Conservation (phyloP, 2,329 filamentous ascomycete genomes). For the Aspergillus sp. region DNA sequence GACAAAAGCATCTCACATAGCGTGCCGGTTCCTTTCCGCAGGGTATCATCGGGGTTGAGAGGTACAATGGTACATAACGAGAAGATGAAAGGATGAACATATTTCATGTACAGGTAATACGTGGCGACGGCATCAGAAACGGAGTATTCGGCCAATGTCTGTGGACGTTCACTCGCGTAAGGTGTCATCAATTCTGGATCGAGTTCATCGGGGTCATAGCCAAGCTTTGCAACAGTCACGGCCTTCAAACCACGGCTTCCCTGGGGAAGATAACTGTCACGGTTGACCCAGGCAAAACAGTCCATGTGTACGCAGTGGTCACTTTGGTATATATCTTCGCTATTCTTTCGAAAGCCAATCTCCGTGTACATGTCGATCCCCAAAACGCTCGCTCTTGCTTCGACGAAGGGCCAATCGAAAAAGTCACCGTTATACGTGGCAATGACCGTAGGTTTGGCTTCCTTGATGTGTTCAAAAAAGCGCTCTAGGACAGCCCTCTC, state of each 20-base stretch:
- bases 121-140: conserved; percentile 98
- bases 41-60: conserved; percentile 79
- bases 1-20: conserved; percentile 99
- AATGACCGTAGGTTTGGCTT: conserved; percentile 88
- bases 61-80: conserved; percentile 95
- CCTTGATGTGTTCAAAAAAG: conserved; percentile 93
- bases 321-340: conserved; percentile 91
- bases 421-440: conserved; percentile 99
- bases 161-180: conserved; percentile 75
- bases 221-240: conserved; percentile 93
- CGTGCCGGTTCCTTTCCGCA: conserved; percentile 93
- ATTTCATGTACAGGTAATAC: conserved; percentile 99
- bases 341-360: conserved; percentile 93
- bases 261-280: conserved; percentile 95
- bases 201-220: conserved; percentile 95
- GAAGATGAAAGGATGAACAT: conserved; percentile 99
- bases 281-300: conserved; percentile 97
- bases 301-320: conserved; percentile 98
- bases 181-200: conserved; percentile 97
- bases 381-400: conserved; percentile 82
- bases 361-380: conserved; percentile 99
- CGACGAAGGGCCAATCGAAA: conserved; percentile 99
- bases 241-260: conserved; percentile 95
- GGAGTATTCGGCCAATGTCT: conserved; percentile 93
- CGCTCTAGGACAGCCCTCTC: conserved; percentile 81